These are phyloP conservation scores for Fusarium sp. DNA, from an alignment of 2,329 filamentous ascomycete genomes.

Conservation along the genomic window DNA sequence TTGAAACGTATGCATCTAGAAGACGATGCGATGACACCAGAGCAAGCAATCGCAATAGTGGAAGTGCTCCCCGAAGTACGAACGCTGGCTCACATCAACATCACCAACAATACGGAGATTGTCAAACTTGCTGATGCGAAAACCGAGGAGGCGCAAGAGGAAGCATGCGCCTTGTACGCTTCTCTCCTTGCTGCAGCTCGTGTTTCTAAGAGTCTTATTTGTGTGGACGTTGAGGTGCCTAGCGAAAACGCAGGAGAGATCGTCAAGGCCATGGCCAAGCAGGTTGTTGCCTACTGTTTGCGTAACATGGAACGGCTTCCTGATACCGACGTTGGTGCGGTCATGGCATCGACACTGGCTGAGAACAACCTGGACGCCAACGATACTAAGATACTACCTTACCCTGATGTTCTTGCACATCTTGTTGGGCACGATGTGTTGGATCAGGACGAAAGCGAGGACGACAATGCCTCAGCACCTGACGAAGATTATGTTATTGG, in stretches of 20 bases:
- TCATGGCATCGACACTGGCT: conserved; percentile 59
- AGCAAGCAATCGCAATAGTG: conserved; percentile 90
- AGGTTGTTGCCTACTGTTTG: conserved; percentile 94
- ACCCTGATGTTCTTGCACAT: conserved; percentile 85
- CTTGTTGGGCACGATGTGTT: conserved; percentile 79
- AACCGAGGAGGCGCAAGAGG: conserved; percentile 86
- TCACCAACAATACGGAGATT: conserved; percentile 84
- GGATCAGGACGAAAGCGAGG: conserved; percentile 63
- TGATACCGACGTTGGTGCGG: conserved; percentile 70
- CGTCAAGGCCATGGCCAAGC: conserved; percentile 90
- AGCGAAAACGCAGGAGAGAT: conserved; percentile 85
- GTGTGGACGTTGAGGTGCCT: conserved; percentile 92
- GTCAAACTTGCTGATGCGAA: conserved; percentile 78
- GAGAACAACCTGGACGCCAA: conserved; percentile 52
- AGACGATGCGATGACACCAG: conserved; percentile 85
- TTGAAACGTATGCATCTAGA: conserved; percentile 89
- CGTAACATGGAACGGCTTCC: conserved; percentile 88
- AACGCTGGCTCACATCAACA: conserved; percentile 85
- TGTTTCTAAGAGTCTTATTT: conserved; percentile 85
- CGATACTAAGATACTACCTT: conserved; percentile 57
- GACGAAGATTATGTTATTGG: conserved; percentile 97
- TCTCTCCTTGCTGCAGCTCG: conserved; percentile 90
- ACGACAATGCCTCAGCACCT: conserved; percentile 77
- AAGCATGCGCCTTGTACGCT: conserved; percentile 93
- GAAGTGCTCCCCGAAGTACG: conserved; percentile 89